These are phyloP conservation scores for Syzygium grande DNA, from an alignment of 345 rosid genomes.

Conservation along the genomic window DNA sequence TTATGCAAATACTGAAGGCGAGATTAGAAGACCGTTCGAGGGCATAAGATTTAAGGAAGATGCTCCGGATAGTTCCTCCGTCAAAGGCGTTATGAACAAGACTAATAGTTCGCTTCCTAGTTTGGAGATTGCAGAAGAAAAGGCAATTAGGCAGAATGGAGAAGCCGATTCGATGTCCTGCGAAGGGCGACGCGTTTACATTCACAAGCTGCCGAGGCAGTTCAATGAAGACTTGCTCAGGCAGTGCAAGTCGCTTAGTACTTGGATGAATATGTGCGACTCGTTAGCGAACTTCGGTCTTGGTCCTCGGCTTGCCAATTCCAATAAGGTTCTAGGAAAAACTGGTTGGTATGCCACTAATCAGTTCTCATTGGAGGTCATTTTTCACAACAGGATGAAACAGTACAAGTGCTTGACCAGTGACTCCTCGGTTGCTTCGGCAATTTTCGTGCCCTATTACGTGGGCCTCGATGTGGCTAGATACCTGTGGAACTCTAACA, in stretches of 20 bases:
- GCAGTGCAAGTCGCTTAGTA: constrained; percentile 45
- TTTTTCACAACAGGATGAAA: constrained; percentile 76
- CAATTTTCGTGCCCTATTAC: constrained; percentile 65
- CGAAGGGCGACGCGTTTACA: constrained; percentile 39
- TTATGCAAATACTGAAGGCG: not conserved
- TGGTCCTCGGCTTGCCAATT: constrained; percentile 36
- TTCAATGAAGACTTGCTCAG: constrained; percentile 63
- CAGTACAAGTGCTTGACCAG: constrained; percentile 63
- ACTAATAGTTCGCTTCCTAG: not conserved
- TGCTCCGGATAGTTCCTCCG: too few species aligned
- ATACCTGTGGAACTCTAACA: constrained; percentile 47
- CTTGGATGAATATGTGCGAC: constrained; percentile 61
- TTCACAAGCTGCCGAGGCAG: constrained; percentile 45
- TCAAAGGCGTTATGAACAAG: not conserved
- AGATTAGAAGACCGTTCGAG: not conserved
- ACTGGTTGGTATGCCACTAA: constrained; percentile 68
- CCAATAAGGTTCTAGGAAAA: constrained; percentile 21
- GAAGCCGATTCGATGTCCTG: constrained; percentile 10
- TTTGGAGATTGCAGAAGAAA: not conserved
- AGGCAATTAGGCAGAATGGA: not conserved
- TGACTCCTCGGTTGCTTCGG: constrained; percentile 62
- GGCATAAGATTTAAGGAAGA: not conserved
- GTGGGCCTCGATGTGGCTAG: constrained; percentile 69
- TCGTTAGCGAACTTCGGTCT: constrained; percentile 44
- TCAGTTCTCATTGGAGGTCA: constrained; percentile 71